Evolutionary conservation across 2,329 filamentous ascomycete species (phyloP).

Genomic region (Moelleriella libera): DNA sequence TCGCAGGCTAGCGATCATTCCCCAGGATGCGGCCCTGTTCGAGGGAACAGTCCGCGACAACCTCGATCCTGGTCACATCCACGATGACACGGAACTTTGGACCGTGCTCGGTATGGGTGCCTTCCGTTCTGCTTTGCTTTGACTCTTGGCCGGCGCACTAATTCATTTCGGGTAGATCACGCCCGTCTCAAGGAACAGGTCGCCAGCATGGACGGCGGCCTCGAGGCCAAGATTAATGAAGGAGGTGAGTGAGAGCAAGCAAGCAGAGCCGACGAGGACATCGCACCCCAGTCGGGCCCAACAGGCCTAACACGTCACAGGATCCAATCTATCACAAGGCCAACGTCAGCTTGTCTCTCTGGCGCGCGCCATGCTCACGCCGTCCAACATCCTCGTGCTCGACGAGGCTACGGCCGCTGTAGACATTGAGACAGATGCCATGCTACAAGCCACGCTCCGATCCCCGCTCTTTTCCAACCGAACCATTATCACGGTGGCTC

Average conservation of each 20-base stretch:
- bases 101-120: conserved; percentile 66
- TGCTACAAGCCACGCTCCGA: conserved; percentile 50
- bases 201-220: conserved; percentile 68
- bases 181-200: conserved; percentile 88
- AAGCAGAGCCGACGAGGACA: no score
- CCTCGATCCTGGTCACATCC: conserved; percentile 83
- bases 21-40: conserved; percentile 92
- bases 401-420: conserved; percentile 86
- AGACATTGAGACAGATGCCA: conserved; percentile 53
- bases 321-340: conserved; percentile 88
- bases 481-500: conserved; percentile 96
- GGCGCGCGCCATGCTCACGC: conserved; percentile 83
- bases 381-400: conserved; percentile 90
- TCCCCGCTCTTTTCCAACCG: conserved; percentile 66
- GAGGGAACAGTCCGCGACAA: conserved; percentile 91
- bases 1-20: conserved; percentile 85
- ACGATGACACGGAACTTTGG: conserved; percentile 96
- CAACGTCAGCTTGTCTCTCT: conserved; percentile 90
- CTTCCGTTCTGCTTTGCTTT: no score
- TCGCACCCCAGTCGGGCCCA: no score
- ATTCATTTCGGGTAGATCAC: conserved; percentile 46
- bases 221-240: conserved; percentile 87
- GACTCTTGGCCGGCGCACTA: no score
- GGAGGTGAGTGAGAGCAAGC: conserved; percentile 51
- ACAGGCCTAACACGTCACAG: conserved; percentile 24